Percentiles rank a stretch among this genome's conserved stretches.
Evolutionary conservation across 768 basidiomycete genomes (phyloP).

Genomic region (Tubosaeta sp.): DNA sequence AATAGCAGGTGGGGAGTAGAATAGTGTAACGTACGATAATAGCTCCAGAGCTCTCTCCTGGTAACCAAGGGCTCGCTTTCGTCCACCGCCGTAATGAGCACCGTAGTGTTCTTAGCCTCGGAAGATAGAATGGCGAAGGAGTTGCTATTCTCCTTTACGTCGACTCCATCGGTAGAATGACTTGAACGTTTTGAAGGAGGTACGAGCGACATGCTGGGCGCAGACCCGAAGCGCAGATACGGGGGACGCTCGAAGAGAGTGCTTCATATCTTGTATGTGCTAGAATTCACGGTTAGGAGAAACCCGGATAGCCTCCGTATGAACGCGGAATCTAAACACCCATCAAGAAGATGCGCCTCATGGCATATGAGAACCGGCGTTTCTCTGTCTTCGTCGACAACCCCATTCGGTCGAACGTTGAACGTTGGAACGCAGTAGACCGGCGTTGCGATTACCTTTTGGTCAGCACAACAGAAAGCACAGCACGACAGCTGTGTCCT

Average conservation of each 20-base stretch:
- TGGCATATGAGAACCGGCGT: too few relatives aligned
- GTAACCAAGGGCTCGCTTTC: slow-evolving; percentile 67
- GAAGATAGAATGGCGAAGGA: slow-evolving; percentile 4
- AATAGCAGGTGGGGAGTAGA: background rate
- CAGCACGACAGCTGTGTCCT: too few relatives aligned
- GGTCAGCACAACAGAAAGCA: too few relatives aligned
- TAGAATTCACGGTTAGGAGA: too few relatives aligned
- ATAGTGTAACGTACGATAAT: slow-evolving; percentile 47
- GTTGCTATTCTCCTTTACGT: slow-evolving; percentile 6
- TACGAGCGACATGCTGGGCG: slow-evolving; percentile 9
- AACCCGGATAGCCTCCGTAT: too few relatives aligned
- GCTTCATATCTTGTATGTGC: background rate
- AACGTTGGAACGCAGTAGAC: too few relatives aligned
- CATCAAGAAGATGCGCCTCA: too few relatives aligned
- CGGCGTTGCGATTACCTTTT: too few relatives aligned
- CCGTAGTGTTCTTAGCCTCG: slow-evolving; percentile 11
- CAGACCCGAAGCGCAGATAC: too few relatives aligned
- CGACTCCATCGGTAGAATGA: background rate
- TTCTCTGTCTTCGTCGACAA: too few relatives aligned
- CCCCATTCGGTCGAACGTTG: too few relatives aligned
- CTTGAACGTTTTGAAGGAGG: slow-evolving; percentile 4
- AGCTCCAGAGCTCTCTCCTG: slow-evolving; percentile 72
- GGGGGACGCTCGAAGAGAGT: background rate
- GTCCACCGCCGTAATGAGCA: slow-evolving; percentile 38
- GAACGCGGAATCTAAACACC: too few relatives aligned